Conservation (phyloP, 495 filamentous ascomycete species). For the Baudoinia panamericana region DNA sequence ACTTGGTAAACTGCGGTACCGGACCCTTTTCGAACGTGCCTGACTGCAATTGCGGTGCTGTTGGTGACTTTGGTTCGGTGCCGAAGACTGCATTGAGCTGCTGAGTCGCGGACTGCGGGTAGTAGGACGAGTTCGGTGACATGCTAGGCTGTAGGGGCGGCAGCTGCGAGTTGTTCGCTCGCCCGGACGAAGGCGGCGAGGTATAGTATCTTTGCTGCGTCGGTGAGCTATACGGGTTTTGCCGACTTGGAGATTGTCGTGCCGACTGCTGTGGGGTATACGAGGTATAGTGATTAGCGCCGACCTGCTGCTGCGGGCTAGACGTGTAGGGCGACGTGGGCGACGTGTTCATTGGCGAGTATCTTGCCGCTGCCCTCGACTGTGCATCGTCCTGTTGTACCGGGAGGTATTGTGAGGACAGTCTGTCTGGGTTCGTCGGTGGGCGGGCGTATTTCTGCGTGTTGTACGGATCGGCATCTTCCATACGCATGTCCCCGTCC, state of each 20-base stretch:
- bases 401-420: conserved; percentile 50
- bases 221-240: conserved; percentile 44
- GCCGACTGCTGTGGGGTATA: conserved; percentile 26
- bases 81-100: conserved; percentile 60
- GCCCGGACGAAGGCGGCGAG: conserved; percentile 32
- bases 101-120: conserved; percentile 53
- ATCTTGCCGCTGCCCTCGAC: conserved; percentile 73
- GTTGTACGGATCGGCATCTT: conserved; percentile 79
- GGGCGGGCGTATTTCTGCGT: conserved; percentile 65
- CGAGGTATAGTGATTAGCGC: conserved; percentile 36
- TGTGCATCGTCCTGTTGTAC: conserved; percentile 42
- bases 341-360: conserved; percentile 85
- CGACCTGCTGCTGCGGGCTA: conserved; percentile 43
- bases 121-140: conserved; percentile 46
- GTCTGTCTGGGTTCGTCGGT: conserved; percentile 39
- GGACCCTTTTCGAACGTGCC: conserved; percentile 44
- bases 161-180: conserved; percentile 36
- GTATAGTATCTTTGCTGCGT: conserved; percentile 53
- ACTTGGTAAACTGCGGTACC: conserved; percentile 75
- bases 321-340: conserved; percentile 47
- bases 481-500: conserved; percentile 79
- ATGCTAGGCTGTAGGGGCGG: conserved; percentile 59
- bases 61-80: conserved; percentile 62
- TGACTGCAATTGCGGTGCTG: conserved; percentile 36
- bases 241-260: conserved; percentile 47